Percentiles rank a stretch among this genome's conserved stretches.
These are phyloP conservation scores for Epichloe hybrida DNA, from an alignment of 2,329 filamentous ascomycete genomes.

Conservation along the genomic window DNA sequence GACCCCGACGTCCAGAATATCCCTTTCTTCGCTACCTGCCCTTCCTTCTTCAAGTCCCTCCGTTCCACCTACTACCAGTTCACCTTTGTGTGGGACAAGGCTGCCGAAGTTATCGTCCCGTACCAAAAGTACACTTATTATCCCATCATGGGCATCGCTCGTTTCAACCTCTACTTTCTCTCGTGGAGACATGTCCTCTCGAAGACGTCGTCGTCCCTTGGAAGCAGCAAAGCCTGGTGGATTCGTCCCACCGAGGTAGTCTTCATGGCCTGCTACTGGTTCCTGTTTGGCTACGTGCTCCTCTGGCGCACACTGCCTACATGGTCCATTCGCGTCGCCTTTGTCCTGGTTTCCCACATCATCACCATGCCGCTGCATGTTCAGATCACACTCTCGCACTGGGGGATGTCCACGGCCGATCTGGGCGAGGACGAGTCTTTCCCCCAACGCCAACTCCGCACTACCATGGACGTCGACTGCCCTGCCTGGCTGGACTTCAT, in stretches of 20 bases:
- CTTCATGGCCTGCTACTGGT: conserved; percentile 53
- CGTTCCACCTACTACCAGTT: conserved; percentile 53
- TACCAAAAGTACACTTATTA: conserved; percentile 58
- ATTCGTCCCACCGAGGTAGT: conserved; percentile 51
- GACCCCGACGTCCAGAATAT: conserved; percentile 52
- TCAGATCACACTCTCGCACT: conserved; percentile 60
- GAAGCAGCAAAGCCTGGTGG: conserved; percentile 47
- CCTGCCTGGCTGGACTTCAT: conserved; percentile 59
- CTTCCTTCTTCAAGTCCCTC: conserved; percentile 51
- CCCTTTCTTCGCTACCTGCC: conserved; percentile 54
- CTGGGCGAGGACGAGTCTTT: conserved; percentile 53
- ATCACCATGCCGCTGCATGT: conserved; percentile 56
- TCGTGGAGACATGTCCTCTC: conserved; percentile 53
- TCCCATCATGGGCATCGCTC: conserved; percentile 50
- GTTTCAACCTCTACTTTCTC: conserved; percentile 59
- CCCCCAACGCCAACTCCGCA: conserved; percentile 52
- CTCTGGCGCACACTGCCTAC: conserved; percentile 46
- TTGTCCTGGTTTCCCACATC: conserved; percentile 50
- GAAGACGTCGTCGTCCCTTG: conserved; percentile 39
- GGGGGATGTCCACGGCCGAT: conserved; percentile 56
- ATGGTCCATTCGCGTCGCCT: conserved; percentile 42
- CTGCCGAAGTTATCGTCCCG: conserved; percentile 43
- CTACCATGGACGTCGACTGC: conserved; percentile 63
- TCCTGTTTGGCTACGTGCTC: conserved; percentile 52
- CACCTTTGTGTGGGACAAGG: conserved; percentile 47